phyloP scores from a whole-genome alignment of 2,329 filamentous ascomycete genomes.

The Neonectria hederae region DNA sequence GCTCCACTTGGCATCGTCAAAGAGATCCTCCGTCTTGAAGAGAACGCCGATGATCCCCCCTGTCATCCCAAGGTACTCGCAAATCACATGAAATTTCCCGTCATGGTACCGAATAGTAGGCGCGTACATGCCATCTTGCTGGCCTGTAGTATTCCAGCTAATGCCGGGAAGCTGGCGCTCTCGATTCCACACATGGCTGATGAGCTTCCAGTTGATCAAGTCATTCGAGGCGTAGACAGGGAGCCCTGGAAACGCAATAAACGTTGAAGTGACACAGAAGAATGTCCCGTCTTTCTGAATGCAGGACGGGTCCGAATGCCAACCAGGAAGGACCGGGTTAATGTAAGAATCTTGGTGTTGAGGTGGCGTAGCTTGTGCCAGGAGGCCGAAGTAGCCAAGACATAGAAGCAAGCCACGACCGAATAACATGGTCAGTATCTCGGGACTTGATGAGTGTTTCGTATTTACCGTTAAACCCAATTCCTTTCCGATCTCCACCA shows the following conservation, averaged over 20 bases:
- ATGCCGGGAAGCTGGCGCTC: constrained; percentile 53
- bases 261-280: constrained; percentile 62
- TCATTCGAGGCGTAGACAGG: constrained; percentile 64
- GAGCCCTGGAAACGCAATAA: constrained; percentile 62
- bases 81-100: constrained; percentile 53
- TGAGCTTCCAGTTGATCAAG: constrained; percentile 59
- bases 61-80: constrained; percentile 21
- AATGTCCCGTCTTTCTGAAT: constrained; percentile 57
- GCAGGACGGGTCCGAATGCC: constrained; percentile 59
- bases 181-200: constrained; percentile 52
- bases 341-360: not conserved
- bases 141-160: constrained; percentile 42
- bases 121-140: constrained; percentile 57
- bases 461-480: not conserved
- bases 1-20: constrained; percentile 36
- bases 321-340: constrained; percentile 61
- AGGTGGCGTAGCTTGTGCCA: not conserved
- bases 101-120: constrained; percentile 55
- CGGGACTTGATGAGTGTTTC: not conserved
- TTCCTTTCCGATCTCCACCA: not conserved
- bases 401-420: not conserved
- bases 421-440: not conserved
- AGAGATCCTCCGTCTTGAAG: constrained; percentile 33
- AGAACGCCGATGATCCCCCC: constrained; percentile 25
- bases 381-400: not conserved